Base-by-base conservation (phyloP, 257 asterid species). In the Solanum raphanifolium region DNA sequence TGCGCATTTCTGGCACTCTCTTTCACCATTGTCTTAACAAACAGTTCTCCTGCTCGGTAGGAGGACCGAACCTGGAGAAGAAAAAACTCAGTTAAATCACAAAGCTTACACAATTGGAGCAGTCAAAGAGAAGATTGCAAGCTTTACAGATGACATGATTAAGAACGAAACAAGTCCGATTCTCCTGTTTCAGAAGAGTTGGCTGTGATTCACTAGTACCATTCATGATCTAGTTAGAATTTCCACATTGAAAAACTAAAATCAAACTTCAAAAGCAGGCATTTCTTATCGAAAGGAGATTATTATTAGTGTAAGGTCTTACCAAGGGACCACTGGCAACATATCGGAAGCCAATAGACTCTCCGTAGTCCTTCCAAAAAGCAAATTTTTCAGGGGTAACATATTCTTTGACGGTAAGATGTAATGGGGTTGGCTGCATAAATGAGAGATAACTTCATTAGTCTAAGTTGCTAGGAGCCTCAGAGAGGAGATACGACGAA, bases 271-370 rank as follows among this genome's bases (percentile, higher is more conserved):
- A 84, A 25, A 78, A 68, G 41, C 58, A 43, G 32, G 18, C 21
- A 13, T 38, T 48, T 4, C 60, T 52, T 74, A 35, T 43, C 12
- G 48, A 36, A 52, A 62, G 71, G 34, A 60, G 29, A 60, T 29
- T 79, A 21, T 34, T 13, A 21, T 20, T 21, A 36, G 48, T 60
- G 82, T 27, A 46, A 32, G 55, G 74, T 72, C 71, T 91, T 92
- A 97, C 99, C 99, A 97, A 79, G 86, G 99, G 99, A 87, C 99
- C 99, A 89, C 99, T 95, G 81, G 99, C 99, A 86, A 97, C 99
- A 83, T 97, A 95, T 31, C 98, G 96, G 91, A 97, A 97, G 86
- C 99, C 99, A 88, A 93, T 95, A 13, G 98, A 94, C 92, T 97
- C 99, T 41, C 99, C 99, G n/a, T 97, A 97, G 2, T 93, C 96